Evolutionary conservation across 2,329 filamentous ascomycete species (phyloP), one percentile per base, ranked within the genome.

Genomic region (Aspergillus sp.): DNA sequence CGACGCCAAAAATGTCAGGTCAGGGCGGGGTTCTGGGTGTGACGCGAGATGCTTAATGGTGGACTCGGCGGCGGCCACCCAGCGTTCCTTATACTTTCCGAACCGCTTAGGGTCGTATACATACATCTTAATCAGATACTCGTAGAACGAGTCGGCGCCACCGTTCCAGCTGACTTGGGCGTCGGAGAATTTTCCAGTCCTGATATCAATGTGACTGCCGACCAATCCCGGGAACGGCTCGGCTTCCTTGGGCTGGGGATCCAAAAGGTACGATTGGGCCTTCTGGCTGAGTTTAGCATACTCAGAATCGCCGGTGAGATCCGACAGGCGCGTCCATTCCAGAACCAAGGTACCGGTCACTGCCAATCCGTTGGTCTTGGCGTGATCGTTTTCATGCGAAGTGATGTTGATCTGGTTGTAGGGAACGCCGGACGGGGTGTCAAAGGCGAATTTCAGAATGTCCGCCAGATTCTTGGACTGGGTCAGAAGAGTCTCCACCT

Each of bases 41-140:
- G 87, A 90, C 14, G 85, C 81, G 7, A 96, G 82, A 67, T 92
- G 81, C 59, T 83, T 73, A 52, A 95, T 94, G 6, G 87, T 87
- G 6, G 89, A 92, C 66, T 96, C 87, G 55, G 87, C 90, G 2
- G 91, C 91, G 0, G 81, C 71, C 47, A 91, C 77, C 91, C 91
- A 96, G 52, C 86, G 85, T 63, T 93, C 88, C 67, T 82, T 86
- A 77, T 94, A 92, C 2, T 74, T 62, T 1, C 69, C 75, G 68
- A 90, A 96, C 3, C 85, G 82, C 6, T 73, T 66, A 0, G 85
- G 81, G 70, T 94, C 89, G 73, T 96, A 96, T 56, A 94, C 75
- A 68, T 88, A 96, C 90, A 95, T 94, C 80, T 96, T 96, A 74
- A 96, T 88, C 32, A 96, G 84, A 69, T 96, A 96, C 76, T 96